Conservation (phyloP, 129 eudicot species). For the Smallanthus sonchifolius region DNA sequence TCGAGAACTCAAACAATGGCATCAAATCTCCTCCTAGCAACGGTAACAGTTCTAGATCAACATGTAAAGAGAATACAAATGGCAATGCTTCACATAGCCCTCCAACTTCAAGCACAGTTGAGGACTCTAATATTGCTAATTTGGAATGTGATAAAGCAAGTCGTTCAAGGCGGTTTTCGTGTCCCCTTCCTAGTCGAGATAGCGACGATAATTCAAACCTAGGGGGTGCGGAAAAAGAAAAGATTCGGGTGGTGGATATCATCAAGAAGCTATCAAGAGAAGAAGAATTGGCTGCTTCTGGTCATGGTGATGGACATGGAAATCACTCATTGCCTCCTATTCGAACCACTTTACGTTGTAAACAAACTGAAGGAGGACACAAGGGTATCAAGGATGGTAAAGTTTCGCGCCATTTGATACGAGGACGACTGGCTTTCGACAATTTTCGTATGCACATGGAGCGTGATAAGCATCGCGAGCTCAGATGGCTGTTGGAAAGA, state of each 20-base stretch:
- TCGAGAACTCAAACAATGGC: slow-evolving; percentile 15
- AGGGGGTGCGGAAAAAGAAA: slow-evolving; percentile 45
- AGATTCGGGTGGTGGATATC: slow-evolving; percentile 61
- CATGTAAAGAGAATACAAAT: slow-evolving; percentile 12
- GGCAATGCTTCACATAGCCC: neutral
- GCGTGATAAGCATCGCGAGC: slow-evolving; percentile 51
- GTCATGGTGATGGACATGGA: slow-evolving; percentile 8
- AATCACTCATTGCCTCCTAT: slow-evolving; percentile 32
- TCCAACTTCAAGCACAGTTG: neutral
- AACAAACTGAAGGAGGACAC: slow-evolving; percentile 15
- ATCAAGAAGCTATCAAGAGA: slow-evolving; percentile 53
- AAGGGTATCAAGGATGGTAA: slow-evolving; percentile 24
- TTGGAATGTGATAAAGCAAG: slow-evolving; percentile 43
- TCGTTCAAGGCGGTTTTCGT: slow-evolving; percentile 27
- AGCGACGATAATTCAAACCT: slow-evolving; percentile 11
- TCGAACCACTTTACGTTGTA: slow-evolving; percentile 18
- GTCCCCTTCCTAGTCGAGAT: slow-evolving; percentile 30
- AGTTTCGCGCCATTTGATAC: slow-evolving; percentile 42
- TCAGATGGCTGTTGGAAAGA: slow-evolving; percentile 38
- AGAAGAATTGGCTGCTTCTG: slow-evolving; percentile 20
- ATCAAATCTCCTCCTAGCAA: slow-evolving; percentile 21
- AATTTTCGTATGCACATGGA: slow-evolving; percentile 55
- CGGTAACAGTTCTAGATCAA: slow-evolving; percentile 14
- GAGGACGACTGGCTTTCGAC: slow-evolving; percentile 63
- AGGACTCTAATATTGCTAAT: slow-evolving; percentile 31